A percentile compares a stretch with the other conserved stretches of the same genome.
These are phyloP conservation scores for Oryza officinalis DNA, from an alignment of 176 grass and related monocot species.

Conservation along the genomic window DNA sequence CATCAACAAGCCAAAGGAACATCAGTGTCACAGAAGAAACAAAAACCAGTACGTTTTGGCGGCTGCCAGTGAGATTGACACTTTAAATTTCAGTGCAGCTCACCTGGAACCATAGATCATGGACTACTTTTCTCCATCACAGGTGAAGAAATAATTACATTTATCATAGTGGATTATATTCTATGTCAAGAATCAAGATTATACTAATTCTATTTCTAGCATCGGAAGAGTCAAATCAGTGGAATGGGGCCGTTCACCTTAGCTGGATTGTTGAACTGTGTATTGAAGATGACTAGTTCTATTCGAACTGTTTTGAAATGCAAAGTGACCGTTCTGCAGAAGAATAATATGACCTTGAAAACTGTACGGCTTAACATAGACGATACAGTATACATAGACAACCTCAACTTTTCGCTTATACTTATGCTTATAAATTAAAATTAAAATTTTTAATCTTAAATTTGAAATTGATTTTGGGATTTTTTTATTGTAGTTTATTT, in stretches of 20 bases:
- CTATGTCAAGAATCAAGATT: slow-evolving; percentile 18
- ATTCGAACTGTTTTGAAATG: slow-evolving; percentile 17
- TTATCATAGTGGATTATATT: slow-evolving; percentile 1
- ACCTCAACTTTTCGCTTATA: too few relatives aligned
- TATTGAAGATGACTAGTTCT: slow-evolving; percentile 5
- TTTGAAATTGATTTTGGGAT: too few relatives aligned
- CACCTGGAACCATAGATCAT: not conserved
- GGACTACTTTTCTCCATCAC: not conserved
- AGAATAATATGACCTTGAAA: not conserved
- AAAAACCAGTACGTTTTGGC: slow-evolving; percentile 38
- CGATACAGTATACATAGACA: not conserved
- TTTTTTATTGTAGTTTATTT: too few relatives aligned
- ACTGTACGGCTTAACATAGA: not conserved
- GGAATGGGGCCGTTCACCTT: not conserved
- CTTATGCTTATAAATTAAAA: too few relatives aligned
- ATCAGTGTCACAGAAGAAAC: slow-evolving; percentile 35
- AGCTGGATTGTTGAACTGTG: not conserved
- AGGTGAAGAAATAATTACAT: not conserved
- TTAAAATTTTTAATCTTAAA: too few relatives aligned
- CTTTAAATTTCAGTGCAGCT: not conserved
- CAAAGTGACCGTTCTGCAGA: not conserved
- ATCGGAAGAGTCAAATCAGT: slow-evolving; percentile 20
- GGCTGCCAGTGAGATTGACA: slow-evolving; percentile 24
- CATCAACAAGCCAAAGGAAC: slow-evolving; percentile 38
- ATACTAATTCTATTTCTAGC: slow-evolving; percentile 27